Evolutionary conservation across 2,329 filamentous ascomycete species (phyloP).

Genomic region (Cladosporium sp.): DNA sequence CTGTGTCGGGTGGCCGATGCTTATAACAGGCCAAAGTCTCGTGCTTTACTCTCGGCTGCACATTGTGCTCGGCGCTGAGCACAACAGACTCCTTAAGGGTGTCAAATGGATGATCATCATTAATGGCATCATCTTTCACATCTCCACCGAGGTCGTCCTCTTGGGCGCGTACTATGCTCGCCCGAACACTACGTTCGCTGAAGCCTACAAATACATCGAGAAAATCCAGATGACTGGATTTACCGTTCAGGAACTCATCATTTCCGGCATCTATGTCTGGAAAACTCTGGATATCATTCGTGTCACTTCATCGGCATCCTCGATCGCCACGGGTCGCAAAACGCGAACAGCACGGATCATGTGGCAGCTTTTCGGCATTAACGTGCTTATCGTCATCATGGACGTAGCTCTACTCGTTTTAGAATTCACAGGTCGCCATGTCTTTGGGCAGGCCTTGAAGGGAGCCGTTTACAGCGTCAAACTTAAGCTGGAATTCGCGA

Average conservation of each 20-base stretch:
- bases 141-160: constrained; percentile 48
- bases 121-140: constrained; percentile 50
- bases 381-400: constrained; percentile 32
- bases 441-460: constrained; percentile 34
- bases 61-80: constrained; percentile 43
- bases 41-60: constrained; percentile 61
- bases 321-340: neutral
- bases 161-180: constrained; percentile 44
- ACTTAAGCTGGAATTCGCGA: constrained; percentile 55
- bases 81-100: constrained; percentile 43
- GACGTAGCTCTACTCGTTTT: constrained; percentile 30
- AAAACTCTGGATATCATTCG: constrained; percentile 15
- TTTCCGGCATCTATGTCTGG: constrained; percentile 23
- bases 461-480: constrained; percentile 25
- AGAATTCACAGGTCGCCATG: constrained; percentile 24
- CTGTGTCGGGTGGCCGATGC: constrained; percentile 48
- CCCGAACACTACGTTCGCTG: constrained; percentile 15
- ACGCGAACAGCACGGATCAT: constrained; percentile 22
- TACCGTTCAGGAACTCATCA: constrained; percentile 34
- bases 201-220: constrained; percentile 38
- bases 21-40: constrained; percentile 58
- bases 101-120: constrained; percentile 55
- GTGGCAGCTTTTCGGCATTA: constrained; percentile 33
- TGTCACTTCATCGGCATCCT: neutral
- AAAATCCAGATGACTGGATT: constrained; percentile 40